Percentiles rank a stretch among this genome's conserved stretches.
Conservation (phyloP, 192 early-diverging fungal genomes). For the Entomortierella chlamydospora region DNA sequence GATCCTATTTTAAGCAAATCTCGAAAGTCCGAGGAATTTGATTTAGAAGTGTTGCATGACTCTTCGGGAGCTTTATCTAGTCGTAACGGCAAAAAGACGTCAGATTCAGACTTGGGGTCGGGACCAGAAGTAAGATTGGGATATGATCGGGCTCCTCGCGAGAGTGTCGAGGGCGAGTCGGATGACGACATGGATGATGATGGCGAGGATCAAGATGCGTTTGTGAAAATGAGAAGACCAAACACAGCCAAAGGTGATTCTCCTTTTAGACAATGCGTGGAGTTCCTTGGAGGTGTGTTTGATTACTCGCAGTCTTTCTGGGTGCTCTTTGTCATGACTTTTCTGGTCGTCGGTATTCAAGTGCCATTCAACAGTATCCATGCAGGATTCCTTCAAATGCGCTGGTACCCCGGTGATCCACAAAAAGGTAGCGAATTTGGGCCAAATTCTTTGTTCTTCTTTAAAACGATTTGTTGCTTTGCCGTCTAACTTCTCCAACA, state of each 20-base stretch:
- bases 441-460: too few species aligned
- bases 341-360: conserved; percentile 62
- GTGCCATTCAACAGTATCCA: conserved; percentile 74
- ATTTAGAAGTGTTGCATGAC: conserved; percentile 13
- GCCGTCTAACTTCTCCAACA: too few species aligned
- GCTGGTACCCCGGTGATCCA: conserved; percentile 65
- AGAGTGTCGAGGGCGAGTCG: not conserved
- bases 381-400: conserved; percentile 67
- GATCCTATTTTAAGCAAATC: conserved; percentile 11
- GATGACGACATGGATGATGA: conserved; percentile 3
- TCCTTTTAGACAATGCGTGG: not conserved
- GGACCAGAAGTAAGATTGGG: not conserved
- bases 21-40: conserved; percentile 12
- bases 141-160: not conserved
- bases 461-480: too few species aligned
- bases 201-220: not conserved
- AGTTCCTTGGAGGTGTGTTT: not conserved
- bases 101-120: not conserved
- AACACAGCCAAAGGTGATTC: not conserved
- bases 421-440: conserved; percentile 62
- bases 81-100: not conserved
- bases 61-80: not conserved
- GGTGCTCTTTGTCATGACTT: conserved; percentile 63
- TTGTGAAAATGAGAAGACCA: not conserved
- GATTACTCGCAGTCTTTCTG: conserved; percentile 59